Percentiles rank a stretch among this genome's conserved stretches.
phyloP scores from a whole-genome alignment of 352 stramenopile species.

The Aphanomyces astaci region DNA sequence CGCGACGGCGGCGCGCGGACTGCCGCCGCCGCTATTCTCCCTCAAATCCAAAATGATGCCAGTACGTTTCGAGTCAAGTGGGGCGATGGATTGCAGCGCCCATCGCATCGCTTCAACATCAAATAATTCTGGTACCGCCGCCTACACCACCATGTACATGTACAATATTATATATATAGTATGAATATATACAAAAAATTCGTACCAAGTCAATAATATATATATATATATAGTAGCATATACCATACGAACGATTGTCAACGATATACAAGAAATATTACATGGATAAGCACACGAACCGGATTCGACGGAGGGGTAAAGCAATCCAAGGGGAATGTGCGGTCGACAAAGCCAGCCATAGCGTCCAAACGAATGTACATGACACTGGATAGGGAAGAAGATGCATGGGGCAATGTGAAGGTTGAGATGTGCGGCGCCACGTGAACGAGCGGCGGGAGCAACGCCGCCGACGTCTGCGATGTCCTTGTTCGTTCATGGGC shows the following conservation, averaged over 20 bases:
- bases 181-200: too few species aligned
- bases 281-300: neutral
- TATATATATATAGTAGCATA: too few species aligned
- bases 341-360: constrained; percentile 78
- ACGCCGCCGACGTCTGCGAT: too few species aligned
- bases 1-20: constrained; percentile 46
- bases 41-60: constrained; percentile 69
- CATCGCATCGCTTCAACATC: constrained; percentile 82
- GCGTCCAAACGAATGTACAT: constrained; percentile 61
- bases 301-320: constrained; percentile 40
- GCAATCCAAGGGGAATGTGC: constrained; percentile 60
- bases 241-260: neutral
- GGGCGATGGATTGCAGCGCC: constrained; percentile 69
- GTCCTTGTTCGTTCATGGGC: too few species aligned
- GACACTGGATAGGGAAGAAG: constrained; percentile 73
- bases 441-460: constrained; percentile 7
- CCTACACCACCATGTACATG: neutral
- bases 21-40: constrained; percentile 67
- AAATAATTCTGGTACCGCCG: constrained; percentile 64
- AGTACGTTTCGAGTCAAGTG: constrained; percentile 41
- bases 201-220: too few species aligned
- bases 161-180: too few species aligned
- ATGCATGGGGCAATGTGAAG: constrained; percentile 59
- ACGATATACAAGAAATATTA: neutral
- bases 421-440: constrained; percentile 37